phyloP scores from a whole-genome alignment of 2,329 filamentous ascomycete genomes.

The Alternaria gaisen region DNA sequence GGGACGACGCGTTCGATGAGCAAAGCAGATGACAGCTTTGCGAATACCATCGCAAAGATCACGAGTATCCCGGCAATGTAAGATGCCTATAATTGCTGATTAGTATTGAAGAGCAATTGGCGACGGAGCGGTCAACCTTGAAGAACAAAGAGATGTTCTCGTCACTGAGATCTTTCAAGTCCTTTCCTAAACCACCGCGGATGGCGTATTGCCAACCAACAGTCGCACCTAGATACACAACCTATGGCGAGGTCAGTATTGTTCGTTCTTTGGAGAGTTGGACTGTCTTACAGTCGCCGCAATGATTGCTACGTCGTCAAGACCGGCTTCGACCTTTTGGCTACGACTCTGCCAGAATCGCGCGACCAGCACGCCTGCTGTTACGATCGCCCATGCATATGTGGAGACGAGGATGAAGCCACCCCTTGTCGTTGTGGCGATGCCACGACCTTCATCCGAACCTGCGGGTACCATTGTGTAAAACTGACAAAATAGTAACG shows the following conservation, averaged over 20 bases:
- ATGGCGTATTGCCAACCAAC: slow-evolving; percentile 28
- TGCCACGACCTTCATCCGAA: slow-evolving; percentile 13
- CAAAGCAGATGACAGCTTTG: slow-evolving; percentile 29
- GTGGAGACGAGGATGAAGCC: slow-evolving; percentile 29
- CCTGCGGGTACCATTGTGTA: slow-evolving; percentile 5
- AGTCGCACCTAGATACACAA: slow-evolving; percentile 21
- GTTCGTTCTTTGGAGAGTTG: background rate
- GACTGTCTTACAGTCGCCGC: slow-evolving; percentile 20
- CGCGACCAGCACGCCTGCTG: slow-evolving; percentile 19
- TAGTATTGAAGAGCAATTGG: background rate
- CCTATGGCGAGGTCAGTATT: slow-evolving; percentile 15
- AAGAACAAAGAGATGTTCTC: slow-evolving; percentile 20
- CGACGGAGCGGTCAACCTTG: slow-evolving; percentile 16
- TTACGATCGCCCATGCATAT: slow-evolving; percentile 29
- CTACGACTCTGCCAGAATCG: slow-evolving; percentile 20
- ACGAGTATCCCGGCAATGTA: slow-evolving; percentile 23
- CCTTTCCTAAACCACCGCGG: slow-evolving; percentile 26
- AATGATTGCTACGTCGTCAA: slow-evolving; percentile 27
- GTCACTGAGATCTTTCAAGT: slow-evolving; percentile 6
- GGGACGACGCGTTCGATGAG: slow-evolving; percentile 31
- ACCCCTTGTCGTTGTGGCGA: slow-evolving; percentile 15
- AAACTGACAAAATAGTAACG: background rate
- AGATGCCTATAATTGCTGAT: slow-evolving; percentile 13
- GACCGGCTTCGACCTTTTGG: slow-evolving; percentile 25
- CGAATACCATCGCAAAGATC: slow-evolving; percentile 24